Percentiles rank a stretch among this genome's conserved stretches.
phyloP scores from a whole-genome alignment of 306 rosid species.

The Arachis hypogaea region DNA sequence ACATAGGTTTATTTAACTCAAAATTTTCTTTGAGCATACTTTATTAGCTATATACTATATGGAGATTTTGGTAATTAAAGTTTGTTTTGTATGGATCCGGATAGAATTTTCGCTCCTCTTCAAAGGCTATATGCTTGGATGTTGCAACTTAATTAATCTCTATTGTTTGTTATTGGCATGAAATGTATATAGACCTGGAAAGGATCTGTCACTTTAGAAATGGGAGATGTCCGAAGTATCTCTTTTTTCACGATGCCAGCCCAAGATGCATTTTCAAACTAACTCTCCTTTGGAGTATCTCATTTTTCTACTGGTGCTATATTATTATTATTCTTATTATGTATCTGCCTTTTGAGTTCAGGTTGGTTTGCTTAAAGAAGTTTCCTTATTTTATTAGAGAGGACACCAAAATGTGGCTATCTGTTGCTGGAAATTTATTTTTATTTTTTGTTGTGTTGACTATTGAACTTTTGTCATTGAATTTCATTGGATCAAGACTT shows the following conservation, averaged over 20 bases:
- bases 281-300: constrained; percentile 30
- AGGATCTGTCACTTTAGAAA: constrained; percentile 44
- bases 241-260: constrained; percentile 37
- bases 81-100: not conserved
- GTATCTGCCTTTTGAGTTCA: no score
- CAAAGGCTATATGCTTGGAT: constrained; percentile 2
- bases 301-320: no score
- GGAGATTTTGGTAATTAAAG: not conserved
- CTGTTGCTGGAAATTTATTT: no score
- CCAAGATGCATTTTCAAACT: constrained; percentile 40
- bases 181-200: constrained; percentile 47
- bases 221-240: constrained; percentile 41
- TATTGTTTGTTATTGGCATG: constrained; percentile 58
- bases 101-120: constrained; percentile 2
- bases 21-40: not conserved
- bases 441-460: no score
- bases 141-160: not conserved
- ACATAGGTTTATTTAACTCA: not conserved
- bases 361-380: no score
- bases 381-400: no score
- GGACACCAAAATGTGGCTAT: no score
- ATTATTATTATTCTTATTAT: no score
- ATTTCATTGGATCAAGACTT: no score
- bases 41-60: not conserved
- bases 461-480: no score